Evolutionary conservation across 495 filamentous ascomycete genomes (phyloP), one percentile per base, ranked within the genome.

Genomic region (Daldinia caldariorum): DNA sequence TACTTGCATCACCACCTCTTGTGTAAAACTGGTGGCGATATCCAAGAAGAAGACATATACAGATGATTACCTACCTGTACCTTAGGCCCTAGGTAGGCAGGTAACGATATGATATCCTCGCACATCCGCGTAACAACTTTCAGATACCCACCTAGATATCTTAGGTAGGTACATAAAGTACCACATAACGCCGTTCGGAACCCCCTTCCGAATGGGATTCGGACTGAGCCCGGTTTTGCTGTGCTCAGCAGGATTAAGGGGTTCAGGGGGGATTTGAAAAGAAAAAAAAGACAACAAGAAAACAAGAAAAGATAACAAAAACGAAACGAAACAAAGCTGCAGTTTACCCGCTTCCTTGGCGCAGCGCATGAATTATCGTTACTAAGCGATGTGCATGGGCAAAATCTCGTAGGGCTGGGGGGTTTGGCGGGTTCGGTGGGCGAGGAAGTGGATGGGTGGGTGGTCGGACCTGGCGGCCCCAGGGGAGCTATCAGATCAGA

Each of bases 201-300:
- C 12, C 20, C 43, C 9, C 18, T 3, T 22, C 9, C 43, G 43
- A 47, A 47, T 16, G 9, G 18, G 8, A 20, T 22, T 22, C 4
- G 5, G 43, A 47, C 20, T 22, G 20, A 16, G 22, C 43, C 43
- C 43, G 20, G 43, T 47, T 26, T 26, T 47, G 43, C 43, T 47
- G 43, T 20, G 43, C 16, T 47, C 43, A 47, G 43, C 43, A 47
- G 43, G 22, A 47, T 47, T 47, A 47, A 13, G 43, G 43, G 43
- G 18, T 13, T 22, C 10, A 20, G 43, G n/a, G 8, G 9, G 16
- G n/a, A n/a, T 3, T 26, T 26, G 26, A 26, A 35, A 7, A 35
- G 34, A 35, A 35, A 35, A 35, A 35, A 35, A 35, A 6, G 6
- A 35, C 3, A 34, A 34, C 32, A 34, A 34, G n/a, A n/a, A 34